Conservation (phyloP, 1,139 yeast species). For the Candida mesenterica region DNA sequence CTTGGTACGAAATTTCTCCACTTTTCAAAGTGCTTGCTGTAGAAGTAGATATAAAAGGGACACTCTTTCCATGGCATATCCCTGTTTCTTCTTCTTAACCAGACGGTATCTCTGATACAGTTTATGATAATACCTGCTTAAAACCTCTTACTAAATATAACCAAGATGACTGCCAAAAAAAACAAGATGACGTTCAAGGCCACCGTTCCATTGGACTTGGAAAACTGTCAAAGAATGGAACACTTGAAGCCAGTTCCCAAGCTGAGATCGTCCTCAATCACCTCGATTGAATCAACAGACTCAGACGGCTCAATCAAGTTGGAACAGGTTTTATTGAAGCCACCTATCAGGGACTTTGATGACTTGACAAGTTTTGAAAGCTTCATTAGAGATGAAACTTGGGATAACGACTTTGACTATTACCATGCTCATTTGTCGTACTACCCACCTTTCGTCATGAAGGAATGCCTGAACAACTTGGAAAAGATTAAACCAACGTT, state of each 20-base stretch:
- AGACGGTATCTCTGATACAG: too few relatives aligned
- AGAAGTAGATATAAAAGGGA: too few relatives aligned
- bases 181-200: conserved; percentile 24
- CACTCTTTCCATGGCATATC: too few relatives aligned
- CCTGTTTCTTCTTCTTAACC: too few relatives aligned
- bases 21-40: too few relatives aligned
- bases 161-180: conserved; percentile 19
- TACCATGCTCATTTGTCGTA: conserved; percentile 65
- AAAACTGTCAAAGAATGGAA: conserved; percentile 38
- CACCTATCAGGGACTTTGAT: conserved; percentile 55
- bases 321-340: conserved; percentile 35
- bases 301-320: conserved; percentile 26
- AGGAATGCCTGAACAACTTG: conserved; percentile 64
- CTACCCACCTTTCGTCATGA: conserved; percentile 70
- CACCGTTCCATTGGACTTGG: conserved; percentile 33
- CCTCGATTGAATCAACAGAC: conserved; percentile 34
- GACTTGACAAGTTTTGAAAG: conserved; percentile 62
- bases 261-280: conserved; percentile 23
- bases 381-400: conserved; percentile 66
- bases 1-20: too few relatives aligned
- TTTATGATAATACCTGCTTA: conserved; percentile 2
- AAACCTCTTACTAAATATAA: neutral
- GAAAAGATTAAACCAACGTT: conserved; percentile 73
- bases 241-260: conserved; percentile 44
- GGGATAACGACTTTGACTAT: conserved; percentile 72